phyloP scores from a whole-genome alignment of 1,139 yeast species.

The Geotrichum candidum region DNA sequence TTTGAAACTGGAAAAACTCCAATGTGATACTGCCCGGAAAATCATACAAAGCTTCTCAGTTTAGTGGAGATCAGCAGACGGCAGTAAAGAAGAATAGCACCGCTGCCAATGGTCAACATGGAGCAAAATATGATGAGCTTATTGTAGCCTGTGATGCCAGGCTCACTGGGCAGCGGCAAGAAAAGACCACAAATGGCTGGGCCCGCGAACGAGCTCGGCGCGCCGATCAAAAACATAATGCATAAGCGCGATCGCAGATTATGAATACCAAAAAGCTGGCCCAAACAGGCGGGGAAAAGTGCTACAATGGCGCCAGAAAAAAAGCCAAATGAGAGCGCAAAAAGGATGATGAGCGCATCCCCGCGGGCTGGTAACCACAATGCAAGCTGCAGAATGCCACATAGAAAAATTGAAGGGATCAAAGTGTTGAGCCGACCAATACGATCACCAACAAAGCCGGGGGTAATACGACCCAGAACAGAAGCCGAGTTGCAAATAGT shows the following conservation, averaged over 20 bases:
- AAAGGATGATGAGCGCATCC: slow-evolving; percentile 30
- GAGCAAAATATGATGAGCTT: slow-evolving; percentile 25
- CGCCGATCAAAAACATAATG: slow-evolving; percentile 48
- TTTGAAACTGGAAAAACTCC: too few relatives aligned
- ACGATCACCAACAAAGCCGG: slow-evolving; percentile 44
- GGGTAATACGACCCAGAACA: slow-evolving; percentile 46
- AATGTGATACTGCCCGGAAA: too few relatives aligned
- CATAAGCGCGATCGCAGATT: slow-evolving; percentile 47
- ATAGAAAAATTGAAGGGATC: slow-evolving; percentile 30
- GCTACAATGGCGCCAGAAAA: slow-evolving; percentile 40
- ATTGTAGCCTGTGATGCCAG: slow-evolving; percentile 21
- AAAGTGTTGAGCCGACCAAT: slow-evolving; percentile 44
- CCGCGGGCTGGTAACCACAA: slow-evolving; percentile 29
- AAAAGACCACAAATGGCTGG: slow-evolving; percentile 48
- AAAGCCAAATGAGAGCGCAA: slow-evolving; percentile 45
- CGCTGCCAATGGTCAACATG: slow-evolving; percentile 21
- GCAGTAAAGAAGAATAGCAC: slow-evolving; percentile 19
- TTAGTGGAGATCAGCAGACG: slow-evolving; percentile 20
- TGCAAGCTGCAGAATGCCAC: slow-evolving; percentile 27
- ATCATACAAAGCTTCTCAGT: not conserved
- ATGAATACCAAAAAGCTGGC: slow-evolving; percentile 47
- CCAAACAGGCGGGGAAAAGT: slow-evolving; percentile 36
- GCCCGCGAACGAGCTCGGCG: slow-evolving; percentile 46
- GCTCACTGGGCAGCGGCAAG: slow-evolving; percentile 20
- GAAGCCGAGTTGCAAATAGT: slow-evolving; percentile 48